Percentiles rank a stretch among this genome's conserved stretches.
These are phyloP conservation scores for Pholiota adiposa DNA, from an alignment of 1,284 basidiomycete genomes.

Conservation along the genomic window DNA sequence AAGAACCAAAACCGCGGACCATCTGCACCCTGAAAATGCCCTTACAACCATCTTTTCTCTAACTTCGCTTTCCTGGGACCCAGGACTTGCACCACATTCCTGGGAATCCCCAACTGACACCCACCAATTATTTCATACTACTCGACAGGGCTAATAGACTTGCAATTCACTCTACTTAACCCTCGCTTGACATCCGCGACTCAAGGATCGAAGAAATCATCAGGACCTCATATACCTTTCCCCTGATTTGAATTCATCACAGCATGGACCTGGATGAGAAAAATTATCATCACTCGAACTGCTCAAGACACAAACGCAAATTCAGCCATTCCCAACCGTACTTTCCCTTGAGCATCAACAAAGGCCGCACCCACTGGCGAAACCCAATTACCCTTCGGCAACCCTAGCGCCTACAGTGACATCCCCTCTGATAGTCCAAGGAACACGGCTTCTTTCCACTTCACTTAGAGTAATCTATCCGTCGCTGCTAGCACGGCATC, in stretches of 20 bases:
- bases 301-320: too few relatives aligned
- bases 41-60: neutral
- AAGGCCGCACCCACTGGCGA: conserved; percentile 75
- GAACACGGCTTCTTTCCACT: conserved; percentile 83
- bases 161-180: conserved; percentile 11
- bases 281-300: conserved; percentile 35
- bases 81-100: conserved; percentile 71
- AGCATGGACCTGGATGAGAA: conserved; percentile 63
- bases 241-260: conserved; percentile 40
- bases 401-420: conserved; percentile 66
- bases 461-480: too few relatives aligned
- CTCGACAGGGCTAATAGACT: conserved; percentile 43
- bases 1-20: neutral
- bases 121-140: conserved; percentile 89
- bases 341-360: conserved; percentile 83
- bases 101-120: conserved; percentile 72
- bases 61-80: conserved; percentile 64
- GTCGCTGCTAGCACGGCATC: too few relatives aligned
- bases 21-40: neutral
- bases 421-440: conserved; percentile 81
- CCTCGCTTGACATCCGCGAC: conserved; percentile 15
- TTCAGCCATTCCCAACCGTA: too few relatives aligned
- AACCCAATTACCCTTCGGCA: conserved; percentile 65
- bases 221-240: conserved; percentile 58
- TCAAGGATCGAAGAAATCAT: conserved; percentile 73